Evolutionary conservation across 73 alveolate species (phyloP), one percentile per base, ranked within the genome.

Genomic region (Paraurostyla sp.): DNA sequence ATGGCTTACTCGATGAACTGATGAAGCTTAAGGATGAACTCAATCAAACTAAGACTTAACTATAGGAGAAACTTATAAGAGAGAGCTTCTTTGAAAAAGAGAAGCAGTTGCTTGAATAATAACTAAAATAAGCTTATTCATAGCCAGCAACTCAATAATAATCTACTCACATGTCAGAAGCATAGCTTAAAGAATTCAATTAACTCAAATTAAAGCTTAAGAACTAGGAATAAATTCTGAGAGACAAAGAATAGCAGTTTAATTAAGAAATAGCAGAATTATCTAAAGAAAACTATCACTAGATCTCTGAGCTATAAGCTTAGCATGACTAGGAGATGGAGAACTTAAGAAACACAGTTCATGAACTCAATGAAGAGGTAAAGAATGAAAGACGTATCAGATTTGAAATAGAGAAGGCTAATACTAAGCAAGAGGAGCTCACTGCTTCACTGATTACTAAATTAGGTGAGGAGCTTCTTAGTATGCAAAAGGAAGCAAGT

Each of bases 31-130:
- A 60, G 25, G 78, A 60, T 23, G 78, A 60, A 18, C 25, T 60
- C 13, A 60, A 60, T 60, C 3, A 18, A 9, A 33, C 78, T 4
- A 60, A 60, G 50, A 4, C 52, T 33, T 9, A 30, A 23, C 23
- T 33, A 9, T 16, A 16, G 32, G 78, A 60, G 23, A 29, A 30
- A 27, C 6, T 6, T 3, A 60, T 60, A 25, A 60, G 32, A 27
- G 78, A 60, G 25, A 60, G 32, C 25, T 60, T 16, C 49, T 60
- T 60, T 30, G 78, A 60, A 32, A 60, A 60, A 60, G 78, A 60
- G 23, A 60, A 60, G 78, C 50, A 60, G 32, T 23, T 60, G 13
- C 78, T 60, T 2, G 78, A 60, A 60, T 11, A 30, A 60, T 27
- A 60, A 25, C 9, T 60, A 27, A 60, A 60, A 56, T 56, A 18